Evolutionary conservation across 257 asterid species (phyloP).

Genomic region (Nyctanthes arbortristis): DNA sequence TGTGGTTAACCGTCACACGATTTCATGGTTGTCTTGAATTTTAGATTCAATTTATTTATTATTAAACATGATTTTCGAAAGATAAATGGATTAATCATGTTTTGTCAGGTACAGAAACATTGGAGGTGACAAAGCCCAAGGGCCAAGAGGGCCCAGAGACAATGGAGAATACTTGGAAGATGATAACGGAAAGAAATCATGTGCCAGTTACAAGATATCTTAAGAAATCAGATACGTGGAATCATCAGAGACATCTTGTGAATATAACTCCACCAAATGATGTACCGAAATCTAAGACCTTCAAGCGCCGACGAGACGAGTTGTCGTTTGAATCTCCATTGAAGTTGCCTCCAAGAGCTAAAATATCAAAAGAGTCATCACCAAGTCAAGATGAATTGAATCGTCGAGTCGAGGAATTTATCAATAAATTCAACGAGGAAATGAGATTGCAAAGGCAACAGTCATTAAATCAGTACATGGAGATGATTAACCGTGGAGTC

Average conservation of each 20-base stretch:
- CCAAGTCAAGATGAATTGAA: slow-evolving; percentile 42
- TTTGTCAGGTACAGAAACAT: slow-evolving; percentile 37
- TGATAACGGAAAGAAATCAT: slow-evolving; percentile 66
- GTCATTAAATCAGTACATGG: slow-evolving; percentile 35
- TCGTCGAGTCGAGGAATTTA: slow-evolving; percentile 42
- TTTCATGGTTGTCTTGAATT: no score
- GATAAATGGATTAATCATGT: background rate
- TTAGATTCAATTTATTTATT: no score
- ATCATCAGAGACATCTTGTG: slow-evolving; percentile 27
- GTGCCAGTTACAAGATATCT: slow-evolving; percentile 53
- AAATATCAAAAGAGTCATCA: slow-evolving; percentile 28
- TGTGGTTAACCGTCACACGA: no score
- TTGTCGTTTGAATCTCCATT: slow-evolving; percentile 10
- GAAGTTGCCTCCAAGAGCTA: background rate
- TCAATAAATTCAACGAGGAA: slow-evolving; percentile 39
- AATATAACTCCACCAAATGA: slow-evolving; percentile 11
- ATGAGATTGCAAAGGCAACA: slow-evolving; percentile 46
- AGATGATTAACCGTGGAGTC: slow-evolving; percentile 16
- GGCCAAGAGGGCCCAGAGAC: slow-evolving; percentile 48
- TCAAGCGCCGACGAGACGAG: slow-evolving; percentile 41
- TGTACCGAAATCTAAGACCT: slow-evolving; percentile 49
- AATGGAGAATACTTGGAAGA: slow-evolving; percentile 79
- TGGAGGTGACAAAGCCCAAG: slow-evolving; percentile 43
- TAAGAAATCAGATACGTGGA: slow-evolving; percentile 53
- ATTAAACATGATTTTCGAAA: background rate